Conservation (phyloP, 2,329 filamentous ascomycete genomes). For the Cladosporium sp. region DNA sequence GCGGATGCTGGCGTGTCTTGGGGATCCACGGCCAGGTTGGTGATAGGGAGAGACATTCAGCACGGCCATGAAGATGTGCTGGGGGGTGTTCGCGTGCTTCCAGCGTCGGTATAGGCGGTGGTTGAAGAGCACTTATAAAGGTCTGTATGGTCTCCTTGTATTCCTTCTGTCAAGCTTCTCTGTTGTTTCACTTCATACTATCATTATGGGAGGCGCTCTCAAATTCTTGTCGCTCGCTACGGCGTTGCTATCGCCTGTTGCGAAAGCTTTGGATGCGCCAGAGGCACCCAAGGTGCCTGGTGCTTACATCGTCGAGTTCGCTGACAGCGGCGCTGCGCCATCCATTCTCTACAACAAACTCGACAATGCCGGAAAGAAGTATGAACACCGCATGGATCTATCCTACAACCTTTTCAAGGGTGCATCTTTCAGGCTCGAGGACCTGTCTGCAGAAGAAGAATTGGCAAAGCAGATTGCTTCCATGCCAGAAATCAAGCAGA, state of each 20-base stretch:
- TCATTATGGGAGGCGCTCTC: conserved; percentile 10
- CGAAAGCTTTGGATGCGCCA: not conserved
- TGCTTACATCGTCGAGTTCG: conserved; percentile 22
- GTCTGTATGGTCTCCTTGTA: not conserved
- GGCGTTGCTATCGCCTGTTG: conserved; percentile 6
- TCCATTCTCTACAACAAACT: conserved; percentile 14
- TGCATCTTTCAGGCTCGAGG: conserved; percentile 20
- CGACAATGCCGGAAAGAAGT: conserved; percentile 14
- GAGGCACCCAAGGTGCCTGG: conserved; percentile 17
- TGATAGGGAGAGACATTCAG: conserved; percentile 10
- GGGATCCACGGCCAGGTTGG: conserved; percentile 1
- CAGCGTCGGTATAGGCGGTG: conserved; percentile 2
- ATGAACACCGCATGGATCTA: conserved; percentile 20
- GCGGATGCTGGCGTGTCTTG: conserved; percentile 8
- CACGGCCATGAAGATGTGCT: conserved; percentile 5
- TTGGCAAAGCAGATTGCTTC: conserved; percentile 19
- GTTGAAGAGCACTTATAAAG: conserved; percentile 7
- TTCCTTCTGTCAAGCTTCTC: not conserved
- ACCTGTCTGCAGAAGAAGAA: conserved; percentile 18
- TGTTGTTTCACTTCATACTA: not conserved
- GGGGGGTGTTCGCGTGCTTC: not conserved
- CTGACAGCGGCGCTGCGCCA: conserved; percentile 9
- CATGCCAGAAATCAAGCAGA: conserved; percentile 20
- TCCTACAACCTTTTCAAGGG: conserved; percentile 21
- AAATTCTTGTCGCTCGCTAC: conserved; percentile 13